Conservation (phyloP, 495 filamentous ascomycete genomes). For the Penicillium daleae region DNA sequence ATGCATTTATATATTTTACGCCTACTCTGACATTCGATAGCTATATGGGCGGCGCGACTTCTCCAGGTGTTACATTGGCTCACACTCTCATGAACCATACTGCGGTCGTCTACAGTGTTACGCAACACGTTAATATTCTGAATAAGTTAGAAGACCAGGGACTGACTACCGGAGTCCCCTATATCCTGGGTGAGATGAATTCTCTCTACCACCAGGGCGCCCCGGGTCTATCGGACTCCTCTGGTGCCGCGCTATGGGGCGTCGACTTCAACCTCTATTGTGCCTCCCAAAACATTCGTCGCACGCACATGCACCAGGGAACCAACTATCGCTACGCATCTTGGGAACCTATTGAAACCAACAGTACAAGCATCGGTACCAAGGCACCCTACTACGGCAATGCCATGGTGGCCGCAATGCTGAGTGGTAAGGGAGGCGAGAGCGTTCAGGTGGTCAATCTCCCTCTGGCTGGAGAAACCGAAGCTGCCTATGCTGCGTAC, state of each 20-base stretch:
- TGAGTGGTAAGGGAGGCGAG: conserved; percentile 40
- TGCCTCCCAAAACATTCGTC: conserved; percentile 58
- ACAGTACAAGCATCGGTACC: conserved; percentile 57
- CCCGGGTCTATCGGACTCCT: conserved; percentile 66
- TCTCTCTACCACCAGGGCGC: conserved; percentile 66
- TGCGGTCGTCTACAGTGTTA: conserved; percentile 52
- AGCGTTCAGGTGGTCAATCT: conserved; percentile 39
- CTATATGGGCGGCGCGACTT: conserved; percentile 66
- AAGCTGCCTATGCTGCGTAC: conserved; percentile 65
- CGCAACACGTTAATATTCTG: conserved; percentile 47
- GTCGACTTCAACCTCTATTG: conserved; percentile 67
- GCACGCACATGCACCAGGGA: conserved; percentile 69
- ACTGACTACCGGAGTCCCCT: conserved; percentile 50
- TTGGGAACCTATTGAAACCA: conserved; percentile 64
- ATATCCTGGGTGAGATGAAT: conserved; percentile 69
- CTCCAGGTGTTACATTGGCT: conserved; percentile 66
- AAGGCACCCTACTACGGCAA: conserved; percentile 71
- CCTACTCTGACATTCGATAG: conserved; percentile 33
- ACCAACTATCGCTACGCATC: conserved; percentile 61
- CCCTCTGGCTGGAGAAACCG: conserved; percentile 44
- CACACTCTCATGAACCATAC: conserved; percentile 70
- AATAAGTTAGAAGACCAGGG: conserved; percentile 20
- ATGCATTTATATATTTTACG: conserved; percentile 18
- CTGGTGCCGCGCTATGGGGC: conserved; percentile 72
- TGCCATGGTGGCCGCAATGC: conserved; percentile 60